Evolutionary conservation across 164 flowering plant species (phyloP).

Genomic region (Aristolochia fimbriata): DNA sequence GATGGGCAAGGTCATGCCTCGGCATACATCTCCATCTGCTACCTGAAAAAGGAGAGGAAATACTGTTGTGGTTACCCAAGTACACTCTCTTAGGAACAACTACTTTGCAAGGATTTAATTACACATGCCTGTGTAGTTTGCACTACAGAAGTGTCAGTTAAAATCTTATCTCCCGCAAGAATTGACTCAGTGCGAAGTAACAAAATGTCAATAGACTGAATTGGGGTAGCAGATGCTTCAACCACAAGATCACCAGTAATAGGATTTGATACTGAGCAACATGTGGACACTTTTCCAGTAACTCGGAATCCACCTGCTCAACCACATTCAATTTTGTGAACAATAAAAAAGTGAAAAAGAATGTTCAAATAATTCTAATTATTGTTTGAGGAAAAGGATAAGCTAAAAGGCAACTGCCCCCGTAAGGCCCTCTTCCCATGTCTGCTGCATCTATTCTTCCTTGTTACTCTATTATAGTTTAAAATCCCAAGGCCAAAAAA

Average conservation of each 20-base stretch:
- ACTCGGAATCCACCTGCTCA: conserved; percentile 73
- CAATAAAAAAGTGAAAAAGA: not conserved
- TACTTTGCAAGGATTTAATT: not conserved
- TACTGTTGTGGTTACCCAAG: not conserved
- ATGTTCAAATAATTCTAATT: too few relatives aligned
- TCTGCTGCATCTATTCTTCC: too few relatives aligned
- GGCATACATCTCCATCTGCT: conserved; percentile 90
- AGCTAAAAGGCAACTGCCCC: too few relatives aligned
- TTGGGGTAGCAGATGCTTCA: conserved; percentile 75
- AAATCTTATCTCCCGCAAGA: conserved; percentile 71
- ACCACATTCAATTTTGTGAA: conserved; percentile 1
- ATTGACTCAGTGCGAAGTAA: conserved; percentile 70
- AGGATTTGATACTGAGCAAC: conserved; percentile 56
- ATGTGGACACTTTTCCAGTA: conserved; percentile 63
- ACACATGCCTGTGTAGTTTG: conserved; percentile 78
- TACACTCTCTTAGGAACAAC: not conserved
- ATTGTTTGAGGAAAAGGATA: too few relatives aligned
- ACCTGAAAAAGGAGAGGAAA: conserved; percentile 31
- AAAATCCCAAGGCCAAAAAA: too few relatives aligned
- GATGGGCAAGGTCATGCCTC: conserved; percentile 58
- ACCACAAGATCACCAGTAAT: conserved; percentile 67
- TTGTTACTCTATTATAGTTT: too few relatives aligned
- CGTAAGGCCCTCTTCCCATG: too few relatives aligned
- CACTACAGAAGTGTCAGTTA: conserved; percentile 61
- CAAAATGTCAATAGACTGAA: conserved; percentile 75